Evolutionary conservation across 768 basidiomycete genomes (phyloP), one percentile per base, ranked within the genome.

Genomic region (Pleurotus platypus): DNA sequence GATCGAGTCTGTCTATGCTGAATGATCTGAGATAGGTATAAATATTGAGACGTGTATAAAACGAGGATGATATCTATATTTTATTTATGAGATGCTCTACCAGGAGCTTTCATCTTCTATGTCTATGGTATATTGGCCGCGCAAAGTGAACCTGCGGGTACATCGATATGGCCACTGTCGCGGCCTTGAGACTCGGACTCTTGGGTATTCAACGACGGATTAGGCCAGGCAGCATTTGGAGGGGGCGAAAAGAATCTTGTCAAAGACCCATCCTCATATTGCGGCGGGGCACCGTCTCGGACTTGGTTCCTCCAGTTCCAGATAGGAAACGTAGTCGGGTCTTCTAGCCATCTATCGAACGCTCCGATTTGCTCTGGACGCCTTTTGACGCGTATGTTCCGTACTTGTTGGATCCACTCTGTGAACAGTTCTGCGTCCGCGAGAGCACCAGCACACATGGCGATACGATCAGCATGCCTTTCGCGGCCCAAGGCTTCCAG

Each of bases 391-490:
- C 55, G 24, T n/a, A 35, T 24, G 8, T 47, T 20, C 24, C 24
- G 12, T 26, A 68, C 74, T 30, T 61, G 59, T 48, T 60, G 60
- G 13, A 67, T 62, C 75, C 75, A 76, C 37, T 61, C 57, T 48
- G 61, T 64, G 55, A 78, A 78, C 53, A 68, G 68, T 26, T 69
- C 61, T 13, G 60, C 63, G 39, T 78, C 73, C 16, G 66, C 65
- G 15, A 78, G 60, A 8, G 74, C 75, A 1, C 75, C 77, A 60
- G 75, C 76, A 45, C 73, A 75, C 69, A 75, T 72, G 2, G 74
- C 74, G 22, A 78, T 70, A 4, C 61, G 65, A 49, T 78, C 77
- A 9, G 71, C 61, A 39, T 77, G 75, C 47, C 60, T 64, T 45
- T 63, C 63, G 26, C 58, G 56, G 15, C 46, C 43, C 8, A 67